Evolutionary conservation across 345 rosid genomes (phyloP), one percentile per base, ranked within the genome.

Genomic region (Zanthoxylum bungeanum): DNA sequence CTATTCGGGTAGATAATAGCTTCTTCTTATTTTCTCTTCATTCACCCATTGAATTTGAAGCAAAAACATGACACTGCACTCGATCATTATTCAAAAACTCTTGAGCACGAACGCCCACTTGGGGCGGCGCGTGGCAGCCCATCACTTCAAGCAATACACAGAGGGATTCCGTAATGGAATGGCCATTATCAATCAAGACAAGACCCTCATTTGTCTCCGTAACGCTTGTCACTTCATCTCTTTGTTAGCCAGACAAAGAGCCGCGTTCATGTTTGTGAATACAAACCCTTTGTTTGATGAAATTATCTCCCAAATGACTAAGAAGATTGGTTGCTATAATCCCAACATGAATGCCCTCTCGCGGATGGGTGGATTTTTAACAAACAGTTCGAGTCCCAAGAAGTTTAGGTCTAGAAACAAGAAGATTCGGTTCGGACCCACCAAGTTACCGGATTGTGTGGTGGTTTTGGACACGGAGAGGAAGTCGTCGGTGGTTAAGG

Each of bases 241-340:
- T 8, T 77, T 80, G 42, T 86, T 95, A 22, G 92, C 92, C 0
- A 84, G 85, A 59, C 83, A 75, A 61, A 52, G 78, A 19, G 88
- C 96, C 3, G 81, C 85, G 56, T 83, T 95, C 81, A 78, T 89
- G 76, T 95, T 95, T 78, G 90, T 95, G 79, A 92, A 93, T 77
- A 92, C 99, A 2, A 95, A 95, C 62, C 99, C 98, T 0, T 88
- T 89, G 31, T 88, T 82, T 77, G 97, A 95, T 76, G 97, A 90
- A 63, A 91, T 95, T 44, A 76, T 92, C 21, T 88, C 91, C 77
- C 96, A 85, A 28, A 91, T 92, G 85, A 88, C 99, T 2, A 79
- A 81, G 44, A 82, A 78, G 75, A 93, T 92, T 77, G 91, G 92
- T 16, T 79, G 80, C 11, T 87, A 85, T 70, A 89, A 81, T 44